Percentiles rank a stretch among this genome's conserved stretches.
Evolutionary conservation across 306 rosid species (phyloP).

Genomic region (Cucurbita maxima): DNA sequence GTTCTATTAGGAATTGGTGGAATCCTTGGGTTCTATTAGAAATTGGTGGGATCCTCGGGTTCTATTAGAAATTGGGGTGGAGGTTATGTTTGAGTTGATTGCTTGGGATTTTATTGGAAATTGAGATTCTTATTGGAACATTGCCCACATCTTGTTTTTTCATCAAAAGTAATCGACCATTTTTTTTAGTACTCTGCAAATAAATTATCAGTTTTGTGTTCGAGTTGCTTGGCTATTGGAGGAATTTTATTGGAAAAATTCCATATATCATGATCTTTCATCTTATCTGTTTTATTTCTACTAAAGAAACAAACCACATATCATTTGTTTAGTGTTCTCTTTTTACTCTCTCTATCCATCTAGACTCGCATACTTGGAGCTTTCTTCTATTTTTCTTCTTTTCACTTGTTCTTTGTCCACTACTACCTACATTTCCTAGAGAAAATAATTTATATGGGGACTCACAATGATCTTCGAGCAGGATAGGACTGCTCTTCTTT

Average conservation of each 20-base stretch:
- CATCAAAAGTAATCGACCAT: not conserved
- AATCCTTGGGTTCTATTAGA: too few relatives aligned
- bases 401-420: not conserved
- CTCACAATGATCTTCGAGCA: constrained; percentile 34
- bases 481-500: constrained; percentile 90
- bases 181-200: not conserved
- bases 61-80: too few relatives aligned
- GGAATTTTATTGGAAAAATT: not conserved
- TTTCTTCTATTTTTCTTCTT: not conserved
- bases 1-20: too few relatives aligned
- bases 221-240: not conserved
- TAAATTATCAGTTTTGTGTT: not conserved
- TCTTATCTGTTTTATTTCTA: not conserved
- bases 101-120: not conserved
- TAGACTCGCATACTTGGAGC: not conserved
- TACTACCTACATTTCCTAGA: not conserved
- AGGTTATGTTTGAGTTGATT: not conserved
- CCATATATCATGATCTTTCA: not conserved
- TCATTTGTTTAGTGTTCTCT: not conserved
- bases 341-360: not conserved
- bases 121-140: not conserved
- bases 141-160: not conserved
- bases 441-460: not conserved
- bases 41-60: too few relatives aligned
- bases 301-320: not conserved